Evolutionary conservation across 306 rosid genomes (phyloP).

Genomic region (Hylodesmum podocarpum): DNA sequence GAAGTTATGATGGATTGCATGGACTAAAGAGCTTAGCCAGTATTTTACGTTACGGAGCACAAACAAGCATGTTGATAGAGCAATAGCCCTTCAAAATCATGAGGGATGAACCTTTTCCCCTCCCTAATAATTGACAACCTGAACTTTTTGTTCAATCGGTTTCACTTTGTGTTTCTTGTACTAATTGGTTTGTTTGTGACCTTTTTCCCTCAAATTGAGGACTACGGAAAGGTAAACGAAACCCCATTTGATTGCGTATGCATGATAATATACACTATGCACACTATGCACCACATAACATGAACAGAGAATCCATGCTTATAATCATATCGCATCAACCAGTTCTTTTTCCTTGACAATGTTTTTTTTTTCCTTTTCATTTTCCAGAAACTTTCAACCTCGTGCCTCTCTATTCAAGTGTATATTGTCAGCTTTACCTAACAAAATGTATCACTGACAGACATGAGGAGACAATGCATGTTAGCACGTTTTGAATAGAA

Average conservation of each 20-base stretch:
- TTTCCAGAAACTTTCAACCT: not conserved
- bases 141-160: constrained; percentile 38
- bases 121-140: constrained; percentile 39
- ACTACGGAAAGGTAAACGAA: constrained; percentile 34
- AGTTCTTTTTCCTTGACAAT: not conserved
- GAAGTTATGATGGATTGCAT: constrained; percentile 48
- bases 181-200: constrained; percentile 23
- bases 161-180: constrained; percentile 33
- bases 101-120: constrained; percentile 19
- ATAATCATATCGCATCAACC: constrained; percentile 14
- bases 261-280: constrained; percentile 8
- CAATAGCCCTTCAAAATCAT: constrained; percentile 31
- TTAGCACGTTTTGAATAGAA: too few species aligned
- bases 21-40: constrained; percentile 32
- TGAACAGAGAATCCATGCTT: constrained; percentile 16
- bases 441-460: too few species aligned
- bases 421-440: not conserved
- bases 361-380: not conserved
- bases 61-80: constrained; percentile 61
- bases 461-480: too few species aligned
- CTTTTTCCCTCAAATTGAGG: constrained; percentile 55
- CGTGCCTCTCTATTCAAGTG: not conserved
- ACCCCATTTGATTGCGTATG: constrained; percentile 33
- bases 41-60: constrained; percentile 46
- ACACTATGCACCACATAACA: constrained; percentile 30